Evolutionary conservation across 1,139 yeast genomes (phyloP).

Genomic region (Pichia inconspicua): DNA sequence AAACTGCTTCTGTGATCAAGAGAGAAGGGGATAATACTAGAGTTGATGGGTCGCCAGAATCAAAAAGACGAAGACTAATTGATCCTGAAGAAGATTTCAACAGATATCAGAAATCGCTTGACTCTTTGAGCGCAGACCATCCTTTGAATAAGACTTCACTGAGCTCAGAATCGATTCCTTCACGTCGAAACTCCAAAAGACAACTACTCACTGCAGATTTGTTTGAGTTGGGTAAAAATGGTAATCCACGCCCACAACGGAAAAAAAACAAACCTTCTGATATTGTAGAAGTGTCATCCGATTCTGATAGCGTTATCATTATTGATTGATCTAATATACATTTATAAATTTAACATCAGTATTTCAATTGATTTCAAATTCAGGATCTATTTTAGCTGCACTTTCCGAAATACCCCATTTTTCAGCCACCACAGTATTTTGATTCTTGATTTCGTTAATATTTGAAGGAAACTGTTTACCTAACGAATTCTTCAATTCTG

Average conservation of each 20-base stretch:
- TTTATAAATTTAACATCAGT: neutral
- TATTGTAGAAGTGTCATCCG: neutral
- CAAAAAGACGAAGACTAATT: neutral
- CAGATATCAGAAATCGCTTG: neutral
- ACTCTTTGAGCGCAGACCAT: neutral
- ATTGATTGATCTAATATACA: constrained; percentile 3
- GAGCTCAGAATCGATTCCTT: neutral
- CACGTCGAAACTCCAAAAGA: constrained; percentile 6
- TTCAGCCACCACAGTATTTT: constrained; percentile 31
- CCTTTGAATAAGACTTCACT: too few species aligned
- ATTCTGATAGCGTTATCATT: constrained; percentile 1
- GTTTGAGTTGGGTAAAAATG: constrained; percentile 13
- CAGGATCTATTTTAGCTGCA: constrained; percentile 40
- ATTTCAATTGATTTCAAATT: constrained; percentile 23
- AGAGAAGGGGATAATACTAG: neutral
- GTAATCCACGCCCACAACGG: constrained; percentile 8
- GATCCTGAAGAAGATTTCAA: neutral
- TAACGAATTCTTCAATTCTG: constrained; percentile 26
- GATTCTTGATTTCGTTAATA: constrained; percentile 30
- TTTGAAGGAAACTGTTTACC: constrained; percentile 27
- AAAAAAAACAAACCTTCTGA: neutral
- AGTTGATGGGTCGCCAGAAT: neutral
- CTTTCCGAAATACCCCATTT: constrained; percentile 42
- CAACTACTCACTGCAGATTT: neutral
- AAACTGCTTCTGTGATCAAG: neutral